Evolutionary conservation across 345 rosid species (phyloP).

Genomic region (Dimocarpus longan): DNA sequence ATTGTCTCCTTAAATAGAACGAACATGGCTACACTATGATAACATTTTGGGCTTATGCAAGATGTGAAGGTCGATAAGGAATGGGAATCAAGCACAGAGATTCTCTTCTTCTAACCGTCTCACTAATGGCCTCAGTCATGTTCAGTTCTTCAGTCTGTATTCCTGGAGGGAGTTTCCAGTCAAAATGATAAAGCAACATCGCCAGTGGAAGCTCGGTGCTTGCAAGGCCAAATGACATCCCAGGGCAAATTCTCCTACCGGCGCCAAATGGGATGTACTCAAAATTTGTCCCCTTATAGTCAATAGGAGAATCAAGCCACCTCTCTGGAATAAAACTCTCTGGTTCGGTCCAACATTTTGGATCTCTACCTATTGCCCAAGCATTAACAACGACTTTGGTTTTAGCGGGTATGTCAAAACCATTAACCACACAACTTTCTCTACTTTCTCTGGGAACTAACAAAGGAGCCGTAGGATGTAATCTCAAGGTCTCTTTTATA

Average conservation of each 20-base stretch:
- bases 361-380: constrained; percentile 39
- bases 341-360: constrained; percentile 26
- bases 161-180: not conserved
- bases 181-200: constrained; percentile 24
- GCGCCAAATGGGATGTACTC: constrained; percentile 36
- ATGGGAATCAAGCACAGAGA: not conserved
- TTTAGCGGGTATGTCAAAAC: constrained; percentile 30
- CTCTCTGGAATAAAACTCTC: constrained; percentile 39
- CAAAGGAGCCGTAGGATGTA: constrained; percentile 31
- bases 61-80: not conserved
- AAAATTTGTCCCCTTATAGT: constrained; percentile 29
- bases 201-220: constrained; percentile 29
- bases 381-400: constrained; percentile 31
- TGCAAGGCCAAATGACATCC: constrained; percentile 21
- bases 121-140: not conserved
- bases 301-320: constrained; percentile 16
- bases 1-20: no score
- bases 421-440: constrained; percentile 26
- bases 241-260: constrained; percentile 39
- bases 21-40: not conserved
- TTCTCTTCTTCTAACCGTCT: not conserved
- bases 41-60: not conserved
- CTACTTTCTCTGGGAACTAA: constrained; percentile 32
- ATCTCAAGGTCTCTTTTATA: constrained; percentile 41
- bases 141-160: not conserved